These are phyloP conservation scores for Phylloporus arenicola DNA, from an alignment of 768 basidiomycete species.

Conservation along the genomic window DNA sequence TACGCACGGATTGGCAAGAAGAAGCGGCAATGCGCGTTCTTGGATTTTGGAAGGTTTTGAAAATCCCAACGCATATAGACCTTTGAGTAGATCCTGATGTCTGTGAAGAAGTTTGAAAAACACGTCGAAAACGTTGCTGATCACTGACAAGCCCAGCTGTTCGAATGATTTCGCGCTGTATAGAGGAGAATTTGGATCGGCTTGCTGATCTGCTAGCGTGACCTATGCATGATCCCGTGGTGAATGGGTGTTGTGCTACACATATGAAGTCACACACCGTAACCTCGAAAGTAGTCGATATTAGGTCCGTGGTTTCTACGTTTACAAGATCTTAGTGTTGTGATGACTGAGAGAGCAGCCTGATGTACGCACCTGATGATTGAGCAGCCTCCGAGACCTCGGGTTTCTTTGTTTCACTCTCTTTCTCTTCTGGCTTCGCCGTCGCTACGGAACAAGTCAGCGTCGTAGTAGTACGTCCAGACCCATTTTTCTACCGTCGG, in stretches of 20 bases:
- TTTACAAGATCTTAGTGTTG: neutral
- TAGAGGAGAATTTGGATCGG: constrained; percentile 91
- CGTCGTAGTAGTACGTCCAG: neutral
- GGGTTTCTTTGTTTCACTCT: constrained; percentile 21
- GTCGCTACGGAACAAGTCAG: constrained; percentile 13
- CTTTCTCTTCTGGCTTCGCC: constrained; percentile 24
- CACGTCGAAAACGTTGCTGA: neutral
- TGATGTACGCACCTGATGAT: constrained; percentile 20
- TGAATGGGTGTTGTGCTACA: constrained; percentile 1
- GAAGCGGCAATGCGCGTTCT: constrained; percentile 88
- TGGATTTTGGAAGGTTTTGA: constrained; percentile 99
- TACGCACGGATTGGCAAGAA: constrained; percentile 83
- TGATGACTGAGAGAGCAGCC: neutral
- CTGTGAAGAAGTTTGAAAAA: constrained; percentile 36
- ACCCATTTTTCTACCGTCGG: constrained; percentile 33
- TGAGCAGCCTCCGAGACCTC: constrained; percentile 15
- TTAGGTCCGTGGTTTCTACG: constrained; percentile 49
- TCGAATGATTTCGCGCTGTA: constrained; percentile 93
- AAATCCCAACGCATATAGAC: constrained; percentile 92
- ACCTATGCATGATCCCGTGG: constrained; percentile 54
- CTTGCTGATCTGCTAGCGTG: constrained; percentile 94
- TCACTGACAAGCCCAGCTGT: constrained; percentile 84
- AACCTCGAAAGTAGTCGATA: constrained; percentile 80
- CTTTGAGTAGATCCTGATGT: constrained; percentile 83
- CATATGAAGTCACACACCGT: constrained; percentile 42